Evolutionary conservation across 768 basidiomycete genomes (phyloP).

Genomic region (Hirschioporus abietinus): DNA sequence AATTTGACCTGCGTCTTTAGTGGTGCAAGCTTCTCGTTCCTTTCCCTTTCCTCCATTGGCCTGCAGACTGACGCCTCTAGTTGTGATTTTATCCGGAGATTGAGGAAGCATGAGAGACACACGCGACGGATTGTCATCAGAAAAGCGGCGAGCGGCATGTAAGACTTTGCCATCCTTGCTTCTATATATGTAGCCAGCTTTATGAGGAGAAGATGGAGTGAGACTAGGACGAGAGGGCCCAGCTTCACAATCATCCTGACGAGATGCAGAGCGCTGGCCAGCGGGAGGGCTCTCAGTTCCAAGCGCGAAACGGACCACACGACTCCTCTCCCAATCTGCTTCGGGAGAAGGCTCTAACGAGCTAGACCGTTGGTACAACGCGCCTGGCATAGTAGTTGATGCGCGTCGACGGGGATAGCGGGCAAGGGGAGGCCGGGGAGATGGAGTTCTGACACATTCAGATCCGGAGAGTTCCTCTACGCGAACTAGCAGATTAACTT

Average conservation of each 20-base stretch:
- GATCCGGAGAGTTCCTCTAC: constrained; percentile 20
- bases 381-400: constrained; percentile 70
- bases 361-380: constrained; percentile 68
- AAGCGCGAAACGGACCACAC: constrained; percentile 37
- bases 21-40: constrained; percentile 14
- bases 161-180: constrained; percentile 30
- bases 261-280: not conserved
- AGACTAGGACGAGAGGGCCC: not conserved
- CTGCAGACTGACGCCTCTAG: constrained; percentile 7
- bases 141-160: constrained; percentile 46
- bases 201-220: constrained; percentile 24
- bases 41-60: constrained; percentile 24
- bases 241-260: not conserved
- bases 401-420: constrained; percentile 32
- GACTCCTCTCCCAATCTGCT: constrained; percentile 18
- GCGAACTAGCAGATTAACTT: not conserved
- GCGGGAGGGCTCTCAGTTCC: constrained; percentile 9
- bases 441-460: constrained; percentile 23
- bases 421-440: constrained; percentile 29
- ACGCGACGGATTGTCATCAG: constrained; percentile 39
- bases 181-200: constrained; percentile 25
- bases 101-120: constrained; percentile 49
- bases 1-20: not conserved
- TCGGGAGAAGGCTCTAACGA: constrained; percentile 42
- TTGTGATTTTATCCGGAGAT: constrained; percentile 30